Evolutionary conservation across 305 asterid genomes (phyloP).

Genomic region (Fraxinus paxiana): DNA sequence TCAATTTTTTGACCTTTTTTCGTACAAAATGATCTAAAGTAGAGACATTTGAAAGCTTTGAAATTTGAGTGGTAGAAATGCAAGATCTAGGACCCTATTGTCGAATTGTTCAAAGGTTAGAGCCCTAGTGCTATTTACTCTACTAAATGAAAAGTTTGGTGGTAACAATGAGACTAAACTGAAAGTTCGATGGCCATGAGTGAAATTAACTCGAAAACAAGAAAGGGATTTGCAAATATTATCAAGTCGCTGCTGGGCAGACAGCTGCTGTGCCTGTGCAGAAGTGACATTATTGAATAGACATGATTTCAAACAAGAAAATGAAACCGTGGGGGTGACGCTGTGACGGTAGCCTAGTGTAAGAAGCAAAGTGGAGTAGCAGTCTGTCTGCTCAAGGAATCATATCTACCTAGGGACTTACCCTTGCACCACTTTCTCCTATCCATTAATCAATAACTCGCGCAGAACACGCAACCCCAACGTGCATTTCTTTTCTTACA

Average conservation of each 20-base stretch:
- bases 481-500: conserved; percentile 16
- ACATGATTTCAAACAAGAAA: neutral
- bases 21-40: no score
- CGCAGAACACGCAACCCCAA: conserved; percentile 47
- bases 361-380: conserved; percentile 25
- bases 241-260: neutral
- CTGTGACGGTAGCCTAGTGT: conserved; percentile 13
- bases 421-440: neutral
- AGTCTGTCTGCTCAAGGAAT: conserved; percentile 17
- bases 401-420: conserved; percentile 30
- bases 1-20: no score
- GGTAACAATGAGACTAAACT: neutral
- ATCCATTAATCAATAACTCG: conserved; percentile 24
- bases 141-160: neutral
- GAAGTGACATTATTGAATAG: neutral
- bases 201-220: neutral
- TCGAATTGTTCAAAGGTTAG: neutral
- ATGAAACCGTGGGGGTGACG: neutral
- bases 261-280: neutral
- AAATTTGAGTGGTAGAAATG: neutral
- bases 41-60: neutral
- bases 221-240: no score
- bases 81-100: neutral
- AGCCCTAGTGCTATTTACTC: neutral
- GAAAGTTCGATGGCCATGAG: neutral